These are phyloP conservation scores for Porcisia hertigi DNA, from an alignment of 208 protist species.

Conservation along the genomic window DNA sequence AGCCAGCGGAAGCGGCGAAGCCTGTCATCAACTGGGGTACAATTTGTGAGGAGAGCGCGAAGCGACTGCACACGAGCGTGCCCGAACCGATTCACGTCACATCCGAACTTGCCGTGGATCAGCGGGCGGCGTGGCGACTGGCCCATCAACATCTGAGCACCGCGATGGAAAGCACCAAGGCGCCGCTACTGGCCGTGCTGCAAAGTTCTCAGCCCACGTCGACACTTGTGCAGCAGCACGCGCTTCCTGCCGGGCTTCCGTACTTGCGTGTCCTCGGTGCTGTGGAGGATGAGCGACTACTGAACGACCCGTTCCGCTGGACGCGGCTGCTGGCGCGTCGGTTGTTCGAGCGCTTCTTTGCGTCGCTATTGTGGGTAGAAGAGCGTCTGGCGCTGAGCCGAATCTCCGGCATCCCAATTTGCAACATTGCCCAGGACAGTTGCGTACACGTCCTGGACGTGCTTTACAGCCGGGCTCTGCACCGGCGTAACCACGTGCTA, in stretches of 20 bases:
- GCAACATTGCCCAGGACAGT: constrained; percentile 88
- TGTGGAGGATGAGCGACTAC: constrained; percentile 78
- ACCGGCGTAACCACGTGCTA: constrained; percentile 71
- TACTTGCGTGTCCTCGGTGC: constrained; percentile 83
- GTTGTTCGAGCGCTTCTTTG: constrained; percentile 81
- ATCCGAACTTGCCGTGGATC: constrained; percentile 51
- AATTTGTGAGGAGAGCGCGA: constrained; percentile 63
- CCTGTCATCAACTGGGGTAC: constrained; percentile 65
- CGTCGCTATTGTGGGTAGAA: constrained; percentile 80
- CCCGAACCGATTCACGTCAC: constrained; percentile 32
- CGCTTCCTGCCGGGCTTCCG: constrained; percentile 51
- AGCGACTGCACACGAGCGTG: constrained; percentile 35
- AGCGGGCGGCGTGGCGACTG: constrained; percentile 64
- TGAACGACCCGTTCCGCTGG: constrained; percentile 90
- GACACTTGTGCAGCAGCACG: constrained; percentile 70
- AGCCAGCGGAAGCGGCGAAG: constrained; percentile 70
- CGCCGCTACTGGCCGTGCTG: constrained; percentile 74
- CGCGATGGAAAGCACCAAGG: constrained; percentile 33
- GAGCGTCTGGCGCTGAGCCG: constrained; percentile 84
- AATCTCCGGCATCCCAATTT: constrained; percentile 76
- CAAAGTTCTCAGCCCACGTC: constrained; percentile 62
- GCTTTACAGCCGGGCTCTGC: constrained; percentile 78
- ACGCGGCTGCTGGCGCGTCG: constrained; percentile 57
- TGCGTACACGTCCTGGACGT: constrained; percentile 86
- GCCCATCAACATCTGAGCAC: constrained; percentile 57